phyloP scores from a whole-genome alignment of 23 red algal species.

The Gracilaria domingensis region DNA sequence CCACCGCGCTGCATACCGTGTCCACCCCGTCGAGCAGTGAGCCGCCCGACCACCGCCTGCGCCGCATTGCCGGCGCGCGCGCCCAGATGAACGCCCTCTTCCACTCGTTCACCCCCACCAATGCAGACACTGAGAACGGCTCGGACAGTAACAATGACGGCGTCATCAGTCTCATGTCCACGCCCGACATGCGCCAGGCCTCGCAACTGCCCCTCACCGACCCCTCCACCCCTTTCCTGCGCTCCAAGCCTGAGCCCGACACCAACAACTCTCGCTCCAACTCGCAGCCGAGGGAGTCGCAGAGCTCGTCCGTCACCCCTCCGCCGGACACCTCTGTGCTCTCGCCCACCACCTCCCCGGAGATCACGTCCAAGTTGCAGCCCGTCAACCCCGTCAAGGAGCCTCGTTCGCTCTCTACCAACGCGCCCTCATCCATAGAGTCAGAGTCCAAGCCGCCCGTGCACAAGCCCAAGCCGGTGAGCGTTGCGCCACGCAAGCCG shows the following conservation, averaged over 20 bases:
- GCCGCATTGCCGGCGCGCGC: constrained; percentile 32
- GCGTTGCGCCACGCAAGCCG: neutral
- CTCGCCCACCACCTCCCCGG: constrained; percentile 21
- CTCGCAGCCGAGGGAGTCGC: constrained; percentile 10
- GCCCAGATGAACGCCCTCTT: constrained; percentile 63
- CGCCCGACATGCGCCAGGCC: constrained; percentile 36
- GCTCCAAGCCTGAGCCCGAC: constrained; percentile 5
- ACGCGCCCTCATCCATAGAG: constrained; percentile 3
- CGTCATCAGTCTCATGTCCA: constrained; percentile 63
- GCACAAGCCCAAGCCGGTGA: neutral
- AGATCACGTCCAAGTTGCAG: neutral
- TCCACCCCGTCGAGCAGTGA: neutral
- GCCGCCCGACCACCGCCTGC: neutral
- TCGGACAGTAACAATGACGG: constrained; percentile 38
- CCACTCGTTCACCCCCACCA: neutral
- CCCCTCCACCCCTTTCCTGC: neutral
- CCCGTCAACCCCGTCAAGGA: neutral
- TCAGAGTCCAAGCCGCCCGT: neutral
- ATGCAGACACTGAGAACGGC: constrained; percentile 11
- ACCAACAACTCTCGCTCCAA: neutral
- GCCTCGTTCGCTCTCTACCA: neutral
- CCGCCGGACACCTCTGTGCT: constrained; percentile 28
- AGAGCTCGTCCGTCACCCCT: constrained; percentile 51
- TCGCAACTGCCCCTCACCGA: neutral
- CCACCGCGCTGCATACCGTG: neutral